Evolutionary conservation across 345 rosid species (phyloP), one percentile per base, ranked within the genome.

Genomic region (Aquilaria sinensis): DNA sequence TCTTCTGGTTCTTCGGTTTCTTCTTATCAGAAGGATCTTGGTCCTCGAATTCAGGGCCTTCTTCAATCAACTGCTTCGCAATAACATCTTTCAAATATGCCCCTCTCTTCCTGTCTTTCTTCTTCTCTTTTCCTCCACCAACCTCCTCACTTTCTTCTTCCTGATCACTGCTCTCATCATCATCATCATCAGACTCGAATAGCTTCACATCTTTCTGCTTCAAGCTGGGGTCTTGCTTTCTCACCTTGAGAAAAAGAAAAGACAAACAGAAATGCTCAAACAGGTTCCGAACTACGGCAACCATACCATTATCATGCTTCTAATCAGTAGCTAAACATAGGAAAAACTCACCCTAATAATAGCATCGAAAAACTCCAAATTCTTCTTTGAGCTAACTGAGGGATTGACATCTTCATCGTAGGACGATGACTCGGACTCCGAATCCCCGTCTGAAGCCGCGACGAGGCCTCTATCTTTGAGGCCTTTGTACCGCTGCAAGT

Each of bases 51-150:
- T 86, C 89, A 12, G 96, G 84, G 51, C 92, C 92, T 33, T 77
- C 81, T 62, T 93, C 94, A 49, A 90, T 76, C 81, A 87, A 75
- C 1, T 80, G 85, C 70, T 71, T 79, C 0, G 96, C 96, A 47
- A 70, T 66, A 47, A 87, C 90, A 69, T 92, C 98, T 70, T 81
- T 92, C 75, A 89, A 64, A 60, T 84, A 83, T 75, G 73, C 65
- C 14, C 78, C 68, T 50, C 71, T 73, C 74, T 77, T 76, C 57
- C 65, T 70, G 55, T 60, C 14, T 62, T 65, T 7, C 45, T 66
- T 67, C 61, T 37, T 34, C 56, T 67, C 70, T 51, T 51, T 10
- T 55, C 43, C 54, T 33, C 43, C 56, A 6, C 49, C 62, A 10
- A 43, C 60, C 31, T 51, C 68, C 41, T 65, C 53, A 8, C 15